Conservation (phyloP, 805 yeast species). For the Maudiozyma serrabonitensis region DNA sequence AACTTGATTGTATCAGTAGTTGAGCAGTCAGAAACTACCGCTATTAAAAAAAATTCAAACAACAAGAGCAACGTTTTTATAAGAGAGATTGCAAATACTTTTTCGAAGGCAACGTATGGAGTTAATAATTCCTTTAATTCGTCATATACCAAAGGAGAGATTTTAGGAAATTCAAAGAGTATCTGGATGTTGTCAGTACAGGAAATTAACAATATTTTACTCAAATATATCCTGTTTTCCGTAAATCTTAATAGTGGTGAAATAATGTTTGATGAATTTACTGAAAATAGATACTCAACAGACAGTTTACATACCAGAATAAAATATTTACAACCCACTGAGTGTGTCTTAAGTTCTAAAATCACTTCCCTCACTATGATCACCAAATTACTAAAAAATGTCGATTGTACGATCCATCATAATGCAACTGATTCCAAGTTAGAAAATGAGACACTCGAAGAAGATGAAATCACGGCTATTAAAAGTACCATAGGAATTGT, state of each 20-base stretch:
- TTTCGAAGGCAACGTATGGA: slow-evolving; percentile 72
- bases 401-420: not conserved
- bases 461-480: not conserved
- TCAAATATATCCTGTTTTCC: slow-evolving; percentile 29
- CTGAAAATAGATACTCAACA: slow-evolving; percentile 43
- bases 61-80: slow-evolving; percentile 53
- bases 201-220: slow-evolving; percentile 13
- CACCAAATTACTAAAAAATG: slow-evolving; percentile 29
- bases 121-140: slow-evolving; percentile 26
- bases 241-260: slow-evolving; percentile 75
- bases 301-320: slow-evolving; percentile 65
- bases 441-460: not conserved
- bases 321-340: slow-evolving; percentile 67
- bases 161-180: slow-evolving; percentile 21
- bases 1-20: slow-evolving; percentile 84
- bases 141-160: slow-evolving; percentile 38
- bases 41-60: slow-evolving; percentile 44
- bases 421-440: not conserved
- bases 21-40: slow-evolving; percentile 74
- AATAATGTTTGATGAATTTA: slow-evolving; percentile 59
- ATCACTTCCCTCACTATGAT: slow-evolving; percentile 11
- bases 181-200: slow-evolving; percentile 20
- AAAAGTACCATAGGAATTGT: not conserved
- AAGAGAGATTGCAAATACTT: slow-evolving; percentile 59
- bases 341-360: slow-evolving; percentile 36